These are phyloP conservation scores for Colletotrichum euphorbiae DNA, from an alignment of 2,329 filamentous ascomycete species.

Conservation along the genomic window DNA sequence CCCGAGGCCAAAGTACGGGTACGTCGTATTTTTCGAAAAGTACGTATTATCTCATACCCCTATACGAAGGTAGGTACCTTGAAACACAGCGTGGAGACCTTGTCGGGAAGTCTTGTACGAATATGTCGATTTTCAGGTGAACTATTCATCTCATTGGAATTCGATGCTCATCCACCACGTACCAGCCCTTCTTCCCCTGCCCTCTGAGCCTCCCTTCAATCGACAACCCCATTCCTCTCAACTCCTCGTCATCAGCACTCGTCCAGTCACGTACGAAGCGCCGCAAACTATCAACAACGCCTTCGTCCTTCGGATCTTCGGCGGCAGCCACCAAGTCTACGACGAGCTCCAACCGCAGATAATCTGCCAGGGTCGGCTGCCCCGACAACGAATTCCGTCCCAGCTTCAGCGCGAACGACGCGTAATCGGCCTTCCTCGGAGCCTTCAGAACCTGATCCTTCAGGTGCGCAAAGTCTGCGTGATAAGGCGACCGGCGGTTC, in stretches of 20 bases:
- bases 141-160: no score
- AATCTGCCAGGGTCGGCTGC: conserved; percentile 1
- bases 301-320: background rate
- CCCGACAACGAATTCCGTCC: background rate
- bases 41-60: no score
- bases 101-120: background rate
- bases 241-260: background rate
- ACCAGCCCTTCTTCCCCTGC: conserved; percentile 3
- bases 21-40: no score
- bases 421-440: background rate
- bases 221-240: background rate
- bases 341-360: conserved; percentile 14
- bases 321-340: conserved; percentile 6
- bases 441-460: conserved; percentile 5
- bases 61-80: no score
- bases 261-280: conserved; percentile 3
- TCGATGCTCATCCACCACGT: background rate
- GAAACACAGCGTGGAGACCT: background rate
- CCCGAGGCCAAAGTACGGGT: no score
- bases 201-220: background rate
- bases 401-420: background rate
- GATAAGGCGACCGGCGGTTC: conserved; percentile 41
- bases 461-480: conserved; percentile 42
- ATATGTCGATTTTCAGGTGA: background rate
- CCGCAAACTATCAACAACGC: background rate